Conservation (phyloP, 257 asterid species). For the Penstemon eatonii region DNA sequence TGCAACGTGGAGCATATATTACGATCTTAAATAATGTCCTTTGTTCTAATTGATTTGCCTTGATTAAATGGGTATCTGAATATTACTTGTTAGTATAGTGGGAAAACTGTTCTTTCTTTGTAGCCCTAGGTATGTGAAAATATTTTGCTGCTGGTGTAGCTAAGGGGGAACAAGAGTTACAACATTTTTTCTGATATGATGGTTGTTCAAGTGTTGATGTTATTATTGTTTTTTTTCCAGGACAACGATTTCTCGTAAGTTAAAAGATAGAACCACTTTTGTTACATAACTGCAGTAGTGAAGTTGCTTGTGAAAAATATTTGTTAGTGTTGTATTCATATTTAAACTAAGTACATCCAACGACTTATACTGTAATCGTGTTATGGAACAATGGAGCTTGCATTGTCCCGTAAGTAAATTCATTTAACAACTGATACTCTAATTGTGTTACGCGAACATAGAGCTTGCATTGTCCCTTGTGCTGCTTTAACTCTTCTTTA, state of each 20-base stretch:
- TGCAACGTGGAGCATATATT: too few species aligned
- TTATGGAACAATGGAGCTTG: too few species aligned
- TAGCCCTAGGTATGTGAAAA: background rate
- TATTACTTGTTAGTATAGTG: background rate
- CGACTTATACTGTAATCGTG: background rate
- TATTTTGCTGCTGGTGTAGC: background rate
- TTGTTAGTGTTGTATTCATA: background rate
- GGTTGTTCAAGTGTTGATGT: background rate
- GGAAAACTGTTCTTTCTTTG: background rate
- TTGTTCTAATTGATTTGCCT: background rate
- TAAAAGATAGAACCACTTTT: background rate
- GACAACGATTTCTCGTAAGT: background rate
- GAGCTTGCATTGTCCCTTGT: slow-evolving; percentile 14
- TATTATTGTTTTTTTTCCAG: background rate
- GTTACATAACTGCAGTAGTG: background rate
- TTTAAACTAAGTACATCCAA: background rate
- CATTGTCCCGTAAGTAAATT: background rate
- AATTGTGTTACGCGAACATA: background rate
- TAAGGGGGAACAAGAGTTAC: background rate
- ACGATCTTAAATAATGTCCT: background rate
- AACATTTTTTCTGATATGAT: background rate
- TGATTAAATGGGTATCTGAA: too few species aligned
- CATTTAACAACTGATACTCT: background rate
- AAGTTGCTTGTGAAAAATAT: slow-evolving; percentile 12
- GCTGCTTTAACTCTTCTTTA: slow-evolving; percentile 52